Evolutionary conservation across 164 flowering plant genomes (phyloP).

Genomic region (Warburgia ugandensis): DNA sequence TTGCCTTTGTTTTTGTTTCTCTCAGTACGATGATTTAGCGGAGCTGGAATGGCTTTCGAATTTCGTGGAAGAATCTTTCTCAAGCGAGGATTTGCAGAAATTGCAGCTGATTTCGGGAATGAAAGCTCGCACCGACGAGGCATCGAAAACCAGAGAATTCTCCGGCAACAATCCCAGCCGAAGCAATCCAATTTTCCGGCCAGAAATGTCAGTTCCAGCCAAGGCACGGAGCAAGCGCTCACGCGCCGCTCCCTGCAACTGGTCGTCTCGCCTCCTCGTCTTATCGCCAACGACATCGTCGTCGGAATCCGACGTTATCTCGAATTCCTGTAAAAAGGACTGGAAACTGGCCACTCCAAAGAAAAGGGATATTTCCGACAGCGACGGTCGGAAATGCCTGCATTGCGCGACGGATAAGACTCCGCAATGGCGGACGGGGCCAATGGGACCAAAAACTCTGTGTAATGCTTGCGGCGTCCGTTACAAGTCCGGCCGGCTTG

Average conservation of each 20-base stretch:
- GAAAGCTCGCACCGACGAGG: constrained; percentile 23
- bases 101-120: constrained; percentile 43
- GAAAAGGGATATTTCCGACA: constrained; percentile 19
- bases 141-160: constrained; percentile 9
- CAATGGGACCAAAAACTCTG: constrained; percentile 87
- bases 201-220: constrained; percentile 63
- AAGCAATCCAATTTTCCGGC: constrained; percentile 28
- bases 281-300: constrained; percentile 31
- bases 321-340: constrained; percentile 11
- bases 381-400: constrained; percentile 53
- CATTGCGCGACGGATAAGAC: constrained; percentile 90
- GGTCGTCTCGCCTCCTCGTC: constrained; percentile 68
- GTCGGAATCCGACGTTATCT: constrained; percentile 13
- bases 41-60: constrained; percentile 96
- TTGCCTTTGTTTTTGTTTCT: too few relatives aligned
- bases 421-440: constrained; percentile 97
- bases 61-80: constrained; percentile 86
- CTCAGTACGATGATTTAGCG: constrained; percentile 81
- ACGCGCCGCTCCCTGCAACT: constrained; percentile 69
- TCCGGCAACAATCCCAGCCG: constrained; percentile 9
- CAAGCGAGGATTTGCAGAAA: constrained; percentile 55
- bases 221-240: constrained; percentile 90
- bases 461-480: constrained; percentile 96
- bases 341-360: constrained; percentile 17
- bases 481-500: constrained; percentile 89